Evolutionary conservation across 164 flowering plant genomes (phyloP), one percentile per base, ranked within the genome.

Genomic region (Vitis riparia): DNA sequence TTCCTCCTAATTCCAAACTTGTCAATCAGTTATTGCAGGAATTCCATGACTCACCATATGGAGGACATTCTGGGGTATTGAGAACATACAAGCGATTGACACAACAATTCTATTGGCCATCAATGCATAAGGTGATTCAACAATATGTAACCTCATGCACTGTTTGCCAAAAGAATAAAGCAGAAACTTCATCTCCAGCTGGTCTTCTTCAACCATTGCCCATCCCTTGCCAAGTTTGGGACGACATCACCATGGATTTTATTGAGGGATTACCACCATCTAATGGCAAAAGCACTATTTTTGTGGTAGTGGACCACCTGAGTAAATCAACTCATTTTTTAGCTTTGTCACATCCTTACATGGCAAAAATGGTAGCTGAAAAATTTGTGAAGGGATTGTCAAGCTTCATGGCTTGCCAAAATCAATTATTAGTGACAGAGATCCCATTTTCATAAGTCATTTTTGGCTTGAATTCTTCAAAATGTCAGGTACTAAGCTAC

Each of bases 41-140:
- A n/a, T 51, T 49, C n/a, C 68, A 51, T 52, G 68, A 65, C 19
- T 11, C 67, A 9, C 67, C 67, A 2, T 0, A 5, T 49, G 67
- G 67, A 8, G 67, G 67, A 11, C 57, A 65, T 14, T 10, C 29
- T 0, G 55, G 57, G 0, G 57, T 49, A 2, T 17, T 50, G 8
- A 29, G 68, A 1, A 65, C 68, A 1, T 29, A 17, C 3, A 30
- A 51, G 11, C 0, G 68, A 6, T 11, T 65, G 8, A 14, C 68
- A 0, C 37, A 27, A 10, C 55, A 65, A 11, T 65, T 65, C 19
- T 50, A 51, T 51, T 65, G 56, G 68, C 68, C 57, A 16, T 51
- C 37, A 2, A 51, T 65, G 37, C 11, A 53, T 51, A 11, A 11
- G 0, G 9, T 1, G 2, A n/a, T 65, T 0, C 2, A 59, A 8